phyloP scores from a whole-genome alignment of 1,284 basidiomycete species.

The Ustilago xerochloae region DNA sequence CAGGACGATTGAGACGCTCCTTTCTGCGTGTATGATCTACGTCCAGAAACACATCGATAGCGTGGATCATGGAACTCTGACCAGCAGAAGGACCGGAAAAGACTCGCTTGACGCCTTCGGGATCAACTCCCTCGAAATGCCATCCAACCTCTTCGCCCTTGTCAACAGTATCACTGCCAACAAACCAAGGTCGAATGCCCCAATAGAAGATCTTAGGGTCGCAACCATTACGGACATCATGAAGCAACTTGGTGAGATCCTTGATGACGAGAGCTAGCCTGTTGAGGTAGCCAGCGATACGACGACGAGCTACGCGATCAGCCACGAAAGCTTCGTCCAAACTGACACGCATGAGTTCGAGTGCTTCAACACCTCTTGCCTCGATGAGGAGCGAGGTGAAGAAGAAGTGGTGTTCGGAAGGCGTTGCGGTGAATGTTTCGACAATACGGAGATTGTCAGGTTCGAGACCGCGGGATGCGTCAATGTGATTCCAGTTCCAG shows the following conservation, averaged over 20 bases:
- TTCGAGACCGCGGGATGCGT: slow-evolving; percentile 60
- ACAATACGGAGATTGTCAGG: slow-evolving; percentile 69
- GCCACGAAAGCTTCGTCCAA: slow-evolving; percentile 93
- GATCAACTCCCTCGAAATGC: slow-evolving; percentile 82
- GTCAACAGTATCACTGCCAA: slow-evolving; percentile 77
- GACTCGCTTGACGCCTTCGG: slow-evolving; percentile 66
- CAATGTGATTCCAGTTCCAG: slow-evolving; percentile 81
- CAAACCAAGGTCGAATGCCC: slow-evolving; percentile 90
- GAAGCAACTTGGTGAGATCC: slow-evolving; percentile 44
- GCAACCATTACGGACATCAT: slow-evolving; percentile 76
- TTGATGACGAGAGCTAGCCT: slow-evolving; percentile 78
- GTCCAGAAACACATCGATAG: slow-evolving; percentile 88
- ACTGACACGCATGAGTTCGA: slow-evolving; percentile 84
- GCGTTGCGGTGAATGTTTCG: slow-evolving; percentile 82
- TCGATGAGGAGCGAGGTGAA: slow-evolving; percentile 90
- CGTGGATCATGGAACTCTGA: slow-evolving; percentile 88
- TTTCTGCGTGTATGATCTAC: slow-evolving; percentile 74
- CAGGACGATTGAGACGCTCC: slow-evolving; percentile 29
- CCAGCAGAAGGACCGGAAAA: slow-evolving; percentile 88
- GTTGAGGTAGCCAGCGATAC: slow-evolving; percentile 73
- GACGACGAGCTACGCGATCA: slow-evolving; percentile 77
- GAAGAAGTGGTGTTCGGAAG: slow-evolving; percentile 90
- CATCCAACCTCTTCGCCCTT: slow-evolving; percentile 73
- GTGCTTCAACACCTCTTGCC: slow-evolving; percentile 84
- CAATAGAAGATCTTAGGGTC: slow-evolving; percentile 85